These are phyloP conservation scores for Celoporthe dispersa DNA, from an alignment of 2,329 filamentous ascomycete genomes.

Conservation along the genomic window DNA sequence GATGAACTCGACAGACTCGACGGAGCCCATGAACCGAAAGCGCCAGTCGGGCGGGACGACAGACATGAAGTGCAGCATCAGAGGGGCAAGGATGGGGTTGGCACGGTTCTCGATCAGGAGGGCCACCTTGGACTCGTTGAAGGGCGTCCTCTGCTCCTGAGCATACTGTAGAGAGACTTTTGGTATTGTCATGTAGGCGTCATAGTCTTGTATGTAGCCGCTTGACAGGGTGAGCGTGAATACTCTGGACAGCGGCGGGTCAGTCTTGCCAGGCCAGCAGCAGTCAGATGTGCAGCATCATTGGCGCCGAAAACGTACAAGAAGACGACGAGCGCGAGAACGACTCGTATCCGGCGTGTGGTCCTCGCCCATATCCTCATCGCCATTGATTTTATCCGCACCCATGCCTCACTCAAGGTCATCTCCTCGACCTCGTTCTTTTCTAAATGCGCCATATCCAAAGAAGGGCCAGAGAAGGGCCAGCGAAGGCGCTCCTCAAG, in stretches of 20 bases:
- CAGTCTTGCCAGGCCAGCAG: slow-evolving; percentile 10
- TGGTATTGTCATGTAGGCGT: slow-evolving; percentile 26
- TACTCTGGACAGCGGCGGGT: slow-evolving; percentile 11
- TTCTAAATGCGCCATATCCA: slow-evolving; percentile 11
- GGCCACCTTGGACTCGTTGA: slow-evolving; percentile 56
- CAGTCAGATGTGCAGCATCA: neutral
- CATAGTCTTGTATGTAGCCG: slow-evolving; percentile 25
- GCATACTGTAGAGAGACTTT: slow-evolving; percentile 29
- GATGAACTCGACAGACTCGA: slow-evolving; percentile 36
- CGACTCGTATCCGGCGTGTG: slow-evolving; percentile 27
- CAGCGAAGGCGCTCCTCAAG: neutral
- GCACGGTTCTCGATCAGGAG: slow-evolving; percentile 56
- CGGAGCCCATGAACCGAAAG: slow-evolving; percentile 57
- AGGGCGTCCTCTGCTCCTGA: slow-evolving; percentile 39
- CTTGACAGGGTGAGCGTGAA: slow-evolving; percentile 23
- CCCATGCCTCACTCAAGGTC: slow-evolving; percentile 26
- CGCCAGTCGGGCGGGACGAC: slow-evolving; percentile 60
- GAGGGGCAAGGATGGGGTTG: slow-evolving; percentile 52
- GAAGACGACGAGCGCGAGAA: slow-evolving; percentile 15
- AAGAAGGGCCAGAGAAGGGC: neutral
- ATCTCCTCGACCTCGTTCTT: slow-evolving; percentile 22
- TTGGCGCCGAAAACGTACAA: slow-evolving; percentile 19
- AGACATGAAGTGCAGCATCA: slow-evolving; percentile 56
- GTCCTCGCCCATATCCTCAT: slow-evolving; percentile 27
- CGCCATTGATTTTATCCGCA: slow-evolving; percentile 22